phyloP scores from a whole-genome alignment of 208 protist genomes.

The Acanthamoeba polyphaga region DNA sequence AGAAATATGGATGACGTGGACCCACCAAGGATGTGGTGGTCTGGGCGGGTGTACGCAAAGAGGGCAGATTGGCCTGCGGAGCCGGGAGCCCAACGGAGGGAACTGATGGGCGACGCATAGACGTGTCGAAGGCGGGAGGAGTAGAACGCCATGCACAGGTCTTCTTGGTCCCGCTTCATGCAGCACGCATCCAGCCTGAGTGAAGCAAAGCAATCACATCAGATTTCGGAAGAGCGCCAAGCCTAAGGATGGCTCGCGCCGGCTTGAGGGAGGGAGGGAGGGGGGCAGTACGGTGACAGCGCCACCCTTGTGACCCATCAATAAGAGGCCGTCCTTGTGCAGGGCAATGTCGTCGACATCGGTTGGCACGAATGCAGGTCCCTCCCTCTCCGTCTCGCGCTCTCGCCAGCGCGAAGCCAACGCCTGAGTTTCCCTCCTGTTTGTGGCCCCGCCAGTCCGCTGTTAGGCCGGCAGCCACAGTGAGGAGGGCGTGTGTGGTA shows the following conservation, averaged over 20 bases:
- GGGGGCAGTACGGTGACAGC: neutral
- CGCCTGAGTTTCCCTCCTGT: neutral
- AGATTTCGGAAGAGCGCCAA: neutral
- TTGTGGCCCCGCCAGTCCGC: neutral
- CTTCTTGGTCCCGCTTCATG: neutral
- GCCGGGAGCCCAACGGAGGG: neutral
- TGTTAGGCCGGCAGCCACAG: neutral
- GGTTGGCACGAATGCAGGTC: neutral
- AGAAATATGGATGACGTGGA: neutral
- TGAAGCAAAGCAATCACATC: neutral
- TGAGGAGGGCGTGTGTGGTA: neutral
- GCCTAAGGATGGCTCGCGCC: neutral
- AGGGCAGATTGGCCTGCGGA: neutral
- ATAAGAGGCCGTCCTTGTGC: neutral
- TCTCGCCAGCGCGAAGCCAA: neutral
- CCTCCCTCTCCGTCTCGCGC: neutral
- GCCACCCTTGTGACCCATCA: neutral
- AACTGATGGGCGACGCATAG: neutral
- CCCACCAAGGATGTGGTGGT: neutral
- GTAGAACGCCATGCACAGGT: slow-evolving; percentile 27
- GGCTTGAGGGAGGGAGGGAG: too few relatives aligned
- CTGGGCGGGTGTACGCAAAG: neutral
- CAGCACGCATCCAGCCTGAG: slow-evolving; percentile 31
- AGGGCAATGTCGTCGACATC: neutral
- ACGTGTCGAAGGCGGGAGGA: neutral